A percentile compares a stretch with the other conserved stretches of the same genome.
These are phyloP conservation scores for Zygosaccharomyces pseudobailii DNA, from an alignment of 1,139 yeast species.

Conservation along the genomic window DNA sequence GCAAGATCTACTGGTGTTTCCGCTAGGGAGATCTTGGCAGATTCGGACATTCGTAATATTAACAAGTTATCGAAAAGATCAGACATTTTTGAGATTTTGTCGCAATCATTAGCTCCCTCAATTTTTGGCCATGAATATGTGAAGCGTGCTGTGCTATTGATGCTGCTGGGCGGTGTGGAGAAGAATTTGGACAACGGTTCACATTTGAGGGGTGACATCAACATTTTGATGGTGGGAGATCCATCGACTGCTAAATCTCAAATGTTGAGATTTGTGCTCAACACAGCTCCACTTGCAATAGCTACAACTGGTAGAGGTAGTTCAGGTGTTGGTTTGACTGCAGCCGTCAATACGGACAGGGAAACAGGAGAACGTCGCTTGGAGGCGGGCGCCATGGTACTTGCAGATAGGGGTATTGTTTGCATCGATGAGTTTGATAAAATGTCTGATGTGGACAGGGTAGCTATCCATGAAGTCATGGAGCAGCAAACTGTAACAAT, in stretches of 20 bases:
- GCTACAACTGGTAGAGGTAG: conserved; percentile 99
- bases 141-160: conserved; percentile 83
- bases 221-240: conserved; percentile 95
- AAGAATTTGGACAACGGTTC: conserved; percentile 93
- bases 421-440: conserved; percentile 99
- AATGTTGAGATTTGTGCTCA: conserved; percentile 85
- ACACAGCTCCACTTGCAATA: conserved; percentile 91
- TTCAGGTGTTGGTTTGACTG: conserved; percentile 98
- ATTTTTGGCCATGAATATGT: conserved; percentile 91
- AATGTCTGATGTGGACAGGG: conserved; percentile 95
- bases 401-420: conserved; percentile 95
- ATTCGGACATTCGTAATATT: conserved; percentile 80
- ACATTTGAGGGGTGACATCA: conserved; percentile 96
- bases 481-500: conserved; percentile 98
- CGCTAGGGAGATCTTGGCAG: conserved; percentile 70
- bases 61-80: conserved; percentile 66
- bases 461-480: conserved; percentile 99
- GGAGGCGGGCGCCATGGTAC: conserved; percentile 99
- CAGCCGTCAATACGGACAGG: conserved; percentile 94
- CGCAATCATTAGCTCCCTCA: conserved; percentile 91
- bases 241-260: conserved; percentile 99
- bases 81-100: conserved; percentile 69
- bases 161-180: conserved; percentile 92
- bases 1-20: conserved; percentile 85
- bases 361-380: conserved; percentile 96